Evolutionary conservation across 257 asterid genomes (phyloP).

Genomic region (Solanum habrochaites): DNA sequence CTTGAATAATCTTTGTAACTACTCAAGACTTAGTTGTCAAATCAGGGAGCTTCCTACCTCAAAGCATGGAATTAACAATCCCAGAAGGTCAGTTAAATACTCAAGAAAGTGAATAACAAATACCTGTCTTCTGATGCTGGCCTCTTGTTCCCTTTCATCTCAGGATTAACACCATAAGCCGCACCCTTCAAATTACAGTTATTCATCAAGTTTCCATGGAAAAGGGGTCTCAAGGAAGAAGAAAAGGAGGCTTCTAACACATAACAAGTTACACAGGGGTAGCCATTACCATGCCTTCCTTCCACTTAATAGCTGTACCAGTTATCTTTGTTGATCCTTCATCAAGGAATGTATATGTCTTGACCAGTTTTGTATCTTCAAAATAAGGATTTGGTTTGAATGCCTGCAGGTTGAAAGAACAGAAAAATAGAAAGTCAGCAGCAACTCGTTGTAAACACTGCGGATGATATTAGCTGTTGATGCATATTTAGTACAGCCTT

Average conservation of each 20-base stretch:
- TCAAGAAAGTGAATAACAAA: not conserved
- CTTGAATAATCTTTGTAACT: not conserved
- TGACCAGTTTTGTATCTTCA: conserved; percentile 29
- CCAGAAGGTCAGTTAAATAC: not conserved
- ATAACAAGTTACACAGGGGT: not conserved
- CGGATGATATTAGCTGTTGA: not conserved
- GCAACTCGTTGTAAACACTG: not conserved
- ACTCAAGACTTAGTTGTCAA: not conserved
- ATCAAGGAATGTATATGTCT: conserved; percentile 30
- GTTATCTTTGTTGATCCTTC: conserved; percentile 38
- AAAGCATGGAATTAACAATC: not conserved
- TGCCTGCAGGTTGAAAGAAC: conserved; percentile 21
- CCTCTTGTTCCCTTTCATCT: conserved; percentile 33
- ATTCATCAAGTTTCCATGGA: not conserved
- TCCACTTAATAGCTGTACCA: conserved; percentile 47
- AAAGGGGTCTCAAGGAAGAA: not conserved
- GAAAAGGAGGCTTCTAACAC: not conserved
- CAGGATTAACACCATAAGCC: conserved; percentile 11
- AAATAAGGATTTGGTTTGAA: conserved; percentile 52
- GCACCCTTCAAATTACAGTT: conserved; percentile 23
- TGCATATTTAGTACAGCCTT: not conserved
- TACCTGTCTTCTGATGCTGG: conserved; percentile 33
- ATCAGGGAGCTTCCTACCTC: not conserved
- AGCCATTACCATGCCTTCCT: conserved; percentile 44
- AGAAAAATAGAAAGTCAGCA: not conserved